Percentiles rank a stretch among this genome's conserved stretches.
phyloP scores from a whole-genome alignment of 2,329 filamentous ascomycete species.

The Daldinia sp. region DNA sequence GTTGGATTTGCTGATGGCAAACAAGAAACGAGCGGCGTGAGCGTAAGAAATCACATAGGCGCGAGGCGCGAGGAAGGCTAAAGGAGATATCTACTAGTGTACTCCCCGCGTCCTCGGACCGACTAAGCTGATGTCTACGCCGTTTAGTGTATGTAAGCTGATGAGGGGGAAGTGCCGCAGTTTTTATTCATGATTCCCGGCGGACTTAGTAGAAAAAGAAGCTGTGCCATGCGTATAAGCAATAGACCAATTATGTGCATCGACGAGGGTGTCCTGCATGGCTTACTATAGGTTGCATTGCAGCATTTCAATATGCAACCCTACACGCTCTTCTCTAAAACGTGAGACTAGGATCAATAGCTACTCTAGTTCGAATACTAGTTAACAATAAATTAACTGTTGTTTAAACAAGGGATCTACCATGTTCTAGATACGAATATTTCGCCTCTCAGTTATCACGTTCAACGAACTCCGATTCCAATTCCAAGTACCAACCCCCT shows the following conservation, averaged over 20 bases:
- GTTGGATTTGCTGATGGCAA: background rate
- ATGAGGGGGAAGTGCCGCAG: conserved; percentile 1
- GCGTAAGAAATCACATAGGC: background rate
- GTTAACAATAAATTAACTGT: background rate
- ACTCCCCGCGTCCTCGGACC: background rate
- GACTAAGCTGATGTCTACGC: background rate
- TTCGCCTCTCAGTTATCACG: background rate
- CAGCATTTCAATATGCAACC: background rate
- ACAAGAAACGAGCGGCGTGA: background rate
- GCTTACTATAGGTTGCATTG: background rate
- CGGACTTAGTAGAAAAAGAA: background rate
- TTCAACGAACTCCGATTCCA: background rate
- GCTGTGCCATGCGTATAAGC: conserved; percentile 2
- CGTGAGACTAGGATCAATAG: background rate
- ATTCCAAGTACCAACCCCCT: background rate
- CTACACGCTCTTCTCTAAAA: background rate
- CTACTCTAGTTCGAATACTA: background rate
- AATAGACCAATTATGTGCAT: background rate
- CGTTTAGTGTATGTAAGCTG: background rate
- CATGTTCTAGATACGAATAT: background rate
- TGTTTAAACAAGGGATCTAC: background rate
- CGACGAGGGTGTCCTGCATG: background rate
- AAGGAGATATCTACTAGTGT: background rate
- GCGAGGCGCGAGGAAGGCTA: background rate
- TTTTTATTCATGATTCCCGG: background rate